Base-by-base conservation (phyloP, 2,329 filamentous ascomycete species). In the Fusarium robinianum region DNA sequence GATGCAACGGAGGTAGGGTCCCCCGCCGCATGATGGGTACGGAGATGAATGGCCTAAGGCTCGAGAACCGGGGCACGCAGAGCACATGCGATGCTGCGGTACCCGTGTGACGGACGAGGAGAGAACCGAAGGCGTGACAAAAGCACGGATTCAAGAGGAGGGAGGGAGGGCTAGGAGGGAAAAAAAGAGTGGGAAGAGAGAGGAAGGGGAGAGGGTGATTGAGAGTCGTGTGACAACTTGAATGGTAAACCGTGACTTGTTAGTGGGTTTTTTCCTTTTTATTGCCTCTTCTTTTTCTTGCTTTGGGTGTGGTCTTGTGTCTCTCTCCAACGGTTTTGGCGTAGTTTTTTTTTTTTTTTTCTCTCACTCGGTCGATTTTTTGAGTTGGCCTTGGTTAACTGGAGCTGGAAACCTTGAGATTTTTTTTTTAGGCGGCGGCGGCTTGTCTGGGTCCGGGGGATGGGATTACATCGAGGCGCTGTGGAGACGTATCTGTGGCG, bases 1-100 rank as follows among this genome's bases (percentile, higher is more conserved):
- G 67, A 68, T 75, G 76, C 76, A 73, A 76, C 74, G 76, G 79
- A 80, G 77, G 67, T 60, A 55, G 63, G 69, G 74, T 78, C 78
- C 66, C 63, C 65, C 75, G 72, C 80, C 72, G 76, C 80, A 83
- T 83, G 61, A 66, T 74, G 69, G 59, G 43, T 57, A 51, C 43
- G 52, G 59, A 51, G 41, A 57, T 56, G 54, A 57, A 58, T 51
- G 38, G 49, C 52, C 39, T 31, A 32, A 47, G 44, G 44, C 32
- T 46, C 39, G 45, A 56, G 36, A 46, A 53, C 55, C 41, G 46
- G 49, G 49, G 55, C 55, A 58, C 49, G 49, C 52, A 54, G n/a
- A n/a, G n/a, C 52, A 49, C 55, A 58, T 58, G 42, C 48, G 40
- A 14, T 24, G 41, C n/a, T 42, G 40, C 37, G 32, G 31, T 52